These are phyloP conservation scores for Trichoderma gamsii DNA, from an alignment of 495 filamentous ascomycete species.

Conservation along the genomic window DNA sequence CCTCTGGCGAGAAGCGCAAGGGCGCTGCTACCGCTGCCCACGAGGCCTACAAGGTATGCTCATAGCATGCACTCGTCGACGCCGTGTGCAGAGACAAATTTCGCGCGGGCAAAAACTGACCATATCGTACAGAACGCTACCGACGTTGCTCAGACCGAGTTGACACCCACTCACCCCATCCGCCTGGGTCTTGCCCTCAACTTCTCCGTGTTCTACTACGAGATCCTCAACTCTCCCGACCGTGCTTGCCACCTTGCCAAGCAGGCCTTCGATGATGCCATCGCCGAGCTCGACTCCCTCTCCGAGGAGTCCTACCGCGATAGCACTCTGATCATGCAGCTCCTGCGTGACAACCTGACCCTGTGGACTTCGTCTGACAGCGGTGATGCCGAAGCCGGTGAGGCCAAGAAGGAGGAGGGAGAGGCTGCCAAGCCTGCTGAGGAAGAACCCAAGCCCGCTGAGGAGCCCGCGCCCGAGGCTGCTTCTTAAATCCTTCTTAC, in stretches of 20 bases:
- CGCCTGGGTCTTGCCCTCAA: slow-evolving; percentile 96
- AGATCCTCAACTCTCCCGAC: slow-evolving; percentile 98
- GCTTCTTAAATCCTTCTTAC: slow-evolving; percentile 13
- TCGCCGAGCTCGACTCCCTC: slow-evolving; percentile 96
- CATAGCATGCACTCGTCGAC: neutral
- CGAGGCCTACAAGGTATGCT: slow-evolving; percentile 92
- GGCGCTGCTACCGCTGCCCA: slow-evolving; percentile 90
- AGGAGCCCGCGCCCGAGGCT: slow-evolving; percentile 42
- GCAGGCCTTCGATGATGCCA: slow-evolving; percentile 98
- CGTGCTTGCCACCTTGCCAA: slow-evolving; percentile 98
- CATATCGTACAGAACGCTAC: slow-evolving; percentile 68
- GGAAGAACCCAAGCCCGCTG: slow-evolving; percentile 45
- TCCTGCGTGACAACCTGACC: slow-evolving; percentile 97
- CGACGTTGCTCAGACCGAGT: slow-evolving; percentile 94
- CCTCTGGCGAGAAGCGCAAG: slow-evolving; percentile 98
- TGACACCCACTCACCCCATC: slow-evolving; percentile 97
- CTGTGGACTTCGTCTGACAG: slow-evolving; percentile 98
- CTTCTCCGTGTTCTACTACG: slow-evolving; percentile 99
- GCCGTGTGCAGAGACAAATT: neutral
- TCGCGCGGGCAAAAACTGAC: neutral
- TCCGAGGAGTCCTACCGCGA: slow-evolving; percentile 99
- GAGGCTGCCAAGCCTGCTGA: slow-evolving; percentile 35
- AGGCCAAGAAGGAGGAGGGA: slow-evolving; percentile 59
- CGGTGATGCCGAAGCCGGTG: slow-evolving; percentile 65
- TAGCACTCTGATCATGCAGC: slow-evolving; percentile 99